Evolutionary conservation across 192 early-diverging fungal genomes (phyloP).

Genomic region (Diversispora epigaea): DNA sequence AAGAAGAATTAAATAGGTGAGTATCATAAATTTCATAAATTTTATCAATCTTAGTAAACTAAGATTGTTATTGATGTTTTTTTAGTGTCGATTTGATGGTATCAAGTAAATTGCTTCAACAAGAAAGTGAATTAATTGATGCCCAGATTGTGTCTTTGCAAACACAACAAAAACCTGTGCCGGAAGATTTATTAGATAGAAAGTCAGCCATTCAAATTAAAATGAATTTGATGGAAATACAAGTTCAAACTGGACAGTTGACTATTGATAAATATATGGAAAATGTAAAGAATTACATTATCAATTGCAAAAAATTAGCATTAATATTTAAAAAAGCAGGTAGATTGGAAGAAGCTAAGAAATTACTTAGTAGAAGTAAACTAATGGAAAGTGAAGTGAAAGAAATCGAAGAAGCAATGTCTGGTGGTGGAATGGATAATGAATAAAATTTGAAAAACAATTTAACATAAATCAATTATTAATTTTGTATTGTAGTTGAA

Average conservation of each 20-base stretch:
- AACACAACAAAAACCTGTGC: constrained; percentile 43
- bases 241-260: constrained; percentile 68
- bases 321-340: constrained; percentile 66
- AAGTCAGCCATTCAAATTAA: constrained; percentile 69
- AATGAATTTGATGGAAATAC: constrained; percentile 69
- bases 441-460: background rate
- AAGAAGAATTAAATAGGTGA: constrained; percentile 59
- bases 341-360: constrained; percentile 62
- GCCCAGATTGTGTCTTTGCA: constrained; percentile 49
- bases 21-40: background rate
- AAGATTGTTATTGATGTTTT: constrained; percentile 34
- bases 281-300: constrained; percentile 58
- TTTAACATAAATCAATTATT: too few species aligned
- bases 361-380: constrained; percentile 67
- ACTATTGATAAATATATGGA: constrained; percentile 70
- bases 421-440: constrained; percentile 19
- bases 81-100: constrained; percentile 67
- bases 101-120: constrained; percentile 75
- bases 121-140: constrained; percentile 54
- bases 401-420: constrained; percentile 72
- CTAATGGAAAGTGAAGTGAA: constrained; percentile 76
- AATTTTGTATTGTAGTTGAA: too few species aligned
- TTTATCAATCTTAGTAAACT: background rate
- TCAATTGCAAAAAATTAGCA: constrained; percentile 60
- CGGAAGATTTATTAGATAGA: constrained; percentile 65